Evolutionary conservation across 2,329 filamentous ascomycete species (phyloP), one percentile per base, ranked within the genome.

Genomic region (Chaetomiaceae sp.): DNA sequence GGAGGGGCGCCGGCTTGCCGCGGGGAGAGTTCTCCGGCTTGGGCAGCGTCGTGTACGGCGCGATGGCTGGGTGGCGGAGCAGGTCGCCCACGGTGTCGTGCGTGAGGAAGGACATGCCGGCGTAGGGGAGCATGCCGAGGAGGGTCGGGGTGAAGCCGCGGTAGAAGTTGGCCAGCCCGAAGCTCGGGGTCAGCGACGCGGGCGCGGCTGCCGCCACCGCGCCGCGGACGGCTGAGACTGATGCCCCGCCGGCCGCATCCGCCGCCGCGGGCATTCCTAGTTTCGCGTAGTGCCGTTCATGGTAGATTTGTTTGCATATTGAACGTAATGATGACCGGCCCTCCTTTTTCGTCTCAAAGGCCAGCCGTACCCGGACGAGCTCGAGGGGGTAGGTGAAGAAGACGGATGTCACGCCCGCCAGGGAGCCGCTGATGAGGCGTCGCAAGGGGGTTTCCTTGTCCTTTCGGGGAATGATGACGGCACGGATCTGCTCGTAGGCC

Each of bases 321-420:
- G 82, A 79, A n/a, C 75, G 67, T 14, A 96, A 73, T 0, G 85
- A 88, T 6, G 86, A 87, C 33, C 84, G 81, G 25, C 82, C 79
- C 40, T 89, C 79, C 29, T 78, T 78, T 64, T 88, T 91, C 3
- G 94, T 99, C 74, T 99, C 94, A 65, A 96, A 99, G 0, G 94
- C 94, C 29, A 99, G 73, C 14, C 94, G 88, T 51, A 99, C 94
- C 34, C 94, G 81, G 48, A 97, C 87, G 14, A 99, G 84, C 71
- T 99, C 94, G 6, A 99, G 75, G 0, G 94, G 94, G 64, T 99
- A 99, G 27, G 94, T 97, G 72, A 92, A 89, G 71, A 97, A 95
- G 47, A 99, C 94, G 6, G 88, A 94, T 1, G 91, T 89, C 57
- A 95, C 85, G 54, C 94, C 92, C 8, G 89, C 88, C 29, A 90